phyloP scores from a whole-genome alignment of 108 stramenopile genomes.

The Nannochloropsis gaditana region DNA sequence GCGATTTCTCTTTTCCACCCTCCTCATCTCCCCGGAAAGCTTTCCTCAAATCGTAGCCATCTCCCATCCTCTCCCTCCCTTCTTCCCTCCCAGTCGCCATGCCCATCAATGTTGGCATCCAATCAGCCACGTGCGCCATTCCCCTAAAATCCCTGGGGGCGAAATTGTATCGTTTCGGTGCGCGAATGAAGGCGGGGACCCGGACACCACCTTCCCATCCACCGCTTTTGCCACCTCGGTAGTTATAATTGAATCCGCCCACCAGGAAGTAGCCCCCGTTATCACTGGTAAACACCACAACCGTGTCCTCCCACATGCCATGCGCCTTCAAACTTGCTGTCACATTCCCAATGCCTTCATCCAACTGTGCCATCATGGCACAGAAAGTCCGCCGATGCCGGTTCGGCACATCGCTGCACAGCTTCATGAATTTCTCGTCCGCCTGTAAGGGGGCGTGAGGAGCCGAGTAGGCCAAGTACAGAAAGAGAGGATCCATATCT shows the following conservation, averaged over 20 bases:
- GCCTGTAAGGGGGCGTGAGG: too few species aligned
- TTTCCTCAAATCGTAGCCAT: too few species aligned
- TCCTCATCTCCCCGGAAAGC: too few species aligned
- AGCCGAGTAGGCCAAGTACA: too few species aligned
- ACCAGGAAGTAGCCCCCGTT: conserved; percentile 30
- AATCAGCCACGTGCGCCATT: conserved; percentile 27
- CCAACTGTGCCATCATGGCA: too few species aligned
- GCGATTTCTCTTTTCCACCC: too few species aligned
- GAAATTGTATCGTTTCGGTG: not conserved
- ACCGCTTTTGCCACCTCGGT: conserved; percentile 4
- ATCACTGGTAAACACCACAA: conserved; percentile 22
- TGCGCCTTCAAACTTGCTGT: not conserved
- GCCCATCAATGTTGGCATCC: conserved; percentile 27
- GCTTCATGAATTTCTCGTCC: too few species aligned
- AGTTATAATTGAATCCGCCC: conserved; percentile 23
- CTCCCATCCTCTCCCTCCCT: too few species aligned
- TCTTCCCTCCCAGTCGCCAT: not conserved
- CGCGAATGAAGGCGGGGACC: conserved; percentile 9
- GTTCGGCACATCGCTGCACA: too few species aligned
- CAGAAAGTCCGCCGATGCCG: too few species aligned
- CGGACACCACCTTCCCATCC: conserved; percentile 29
- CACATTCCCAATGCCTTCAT: too few species aligned
- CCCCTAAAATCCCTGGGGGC: not conserved
- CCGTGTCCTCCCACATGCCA: conserved; percentile 20
- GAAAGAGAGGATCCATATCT: too few species aligned